Evolutionary conservation across 2,329 filamentous ascomycete genomes (phyloP).

Genomic region (Juglanconis juglandina): DNA sequence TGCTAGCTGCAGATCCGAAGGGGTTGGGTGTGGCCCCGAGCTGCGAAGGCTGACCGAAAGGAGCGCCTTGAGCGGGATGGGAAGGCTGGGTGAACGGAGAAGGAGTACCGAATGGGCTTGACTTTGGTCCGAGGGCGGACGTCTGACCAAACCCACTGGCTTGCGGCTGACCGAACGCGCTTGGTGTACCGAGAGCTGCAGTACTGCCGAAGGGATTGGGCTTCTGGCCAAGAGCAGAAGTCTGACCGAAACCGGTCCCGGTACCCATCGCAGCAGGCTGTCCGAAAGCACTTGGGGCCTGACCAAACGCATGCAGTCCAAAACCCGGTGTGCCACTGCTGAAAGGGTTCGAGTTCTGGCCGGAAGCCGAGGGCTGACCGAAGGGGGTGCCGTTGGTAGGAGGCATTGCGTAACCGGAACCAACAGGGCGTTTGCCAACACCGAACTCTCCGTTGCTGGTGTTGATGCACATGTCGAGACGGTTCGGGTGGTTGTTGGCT

Average conservation of each 20-base stretch:
- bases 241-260: constrained; percentile 36
- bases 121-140: constrained; percentile 27
- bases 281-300: constrained; percentile 26
- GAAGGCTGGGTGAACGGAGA: constrained; percentile 16
- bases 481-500: constrained; percentile 71
- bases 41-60: constrained; percentile 35
- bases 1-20: constrained; percentile 20
- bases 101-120: constrained; percentile 29
- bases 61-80: constrained; percentile 18
- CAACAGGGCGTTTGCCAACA: constrained; percentile 32
- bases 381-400: constrained; percentile 28
- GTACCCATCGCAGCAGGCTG: constrained; percentile 22
- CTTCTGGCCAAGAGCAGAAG: constrained; percentile 31
- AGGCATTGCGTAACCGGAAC: constrained; percentile 22
- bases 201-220: constrained; percentile 32
- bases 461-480: constrained; percentile 59
- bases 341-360: constrained; percentile 37
- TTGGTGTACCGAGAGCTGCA: constrained; percentile 26
- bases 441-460: constrained; percentile 45
- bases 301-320: constrained; percentile 30
- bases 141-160: constrained; percentile 37
- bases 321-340: constrained; percentile 27
- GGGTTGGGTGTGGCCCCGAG: constrained; percentile 32
- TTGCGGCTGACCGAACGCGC: constrained; percentile 29
- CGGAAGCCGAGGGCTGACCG: constrained; percentile 38